Evolutionary conservation across 1,284 basidiomycete genomes (phyloP).

Genomic region (Austroboletus olivaceoglutinosus): DNA sequence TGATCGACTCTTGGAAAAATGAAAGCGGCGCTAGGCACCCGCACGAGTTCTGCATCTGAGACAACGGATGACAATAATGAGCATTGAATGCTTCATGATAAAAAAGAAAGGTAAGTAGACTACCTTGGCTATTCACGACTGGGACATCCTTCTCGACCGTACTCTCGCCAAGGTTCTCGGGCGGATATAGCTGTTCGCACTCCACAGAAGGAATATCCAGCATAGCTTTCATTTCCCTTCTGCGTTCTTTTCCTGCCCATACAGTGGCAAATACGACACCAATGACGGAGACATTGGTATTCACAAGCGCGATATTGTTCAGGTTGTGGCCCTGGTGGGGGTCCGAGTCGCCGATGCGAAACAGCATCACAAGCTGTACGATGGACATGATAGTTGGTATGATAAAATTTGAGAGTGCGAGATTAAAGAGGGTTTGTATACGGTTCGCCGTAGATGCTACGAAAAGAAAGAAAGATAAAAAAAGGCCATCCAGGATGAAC

Average conservation of each 20-base stretch:
- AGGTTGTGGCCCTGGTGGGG: neutral
- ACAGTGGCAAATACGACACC: conserved; percentile 30
- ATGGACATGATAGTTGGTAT: conserved; percentile 22
- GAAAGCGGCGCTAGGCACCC: too few relatives aligned
- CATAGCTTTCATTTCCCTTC: neutral
- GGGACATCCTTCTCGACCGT: neutral
- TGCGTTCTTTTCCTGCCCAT: conserved; percentile 23
- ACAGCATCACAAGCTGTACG: conserved; percentile 11
- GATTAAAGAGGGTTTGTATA: conserved; percentile 10
- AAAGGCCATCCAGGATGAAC: too few relatives aligned
- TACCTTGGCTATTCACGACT: neutral
- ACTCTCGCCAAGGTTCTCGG: neutral
- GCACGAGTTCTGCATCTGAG: too few relatives aligned
- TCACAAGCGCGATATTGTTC: conserved; percentile 11
- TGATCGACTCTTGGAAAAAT: too few relatives aligned
- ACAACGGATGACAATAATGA: too few relatives aligned
- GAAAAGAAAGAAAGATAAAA: neutral
- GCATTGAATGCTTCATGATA: too few relatives aligned
- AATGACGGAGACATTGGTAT: conserved; percentile 23
- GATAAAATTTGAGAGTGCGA: conserved; percentile 25
- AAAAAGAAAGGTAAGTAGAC: neutral
- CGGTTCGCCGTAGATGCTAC: conserved; percentile 14
- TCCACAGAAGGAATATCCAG: neutral
- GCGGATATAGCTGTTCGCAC: neutral
- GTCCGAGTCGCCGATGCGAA: conserved; percentile 1